Percentiles rank a stretch among this genome's conserved stretches.
Conservation (phyloP, 2,329 filamentous ascomycete genomes). For the Aspergillus sp. region DNA sequence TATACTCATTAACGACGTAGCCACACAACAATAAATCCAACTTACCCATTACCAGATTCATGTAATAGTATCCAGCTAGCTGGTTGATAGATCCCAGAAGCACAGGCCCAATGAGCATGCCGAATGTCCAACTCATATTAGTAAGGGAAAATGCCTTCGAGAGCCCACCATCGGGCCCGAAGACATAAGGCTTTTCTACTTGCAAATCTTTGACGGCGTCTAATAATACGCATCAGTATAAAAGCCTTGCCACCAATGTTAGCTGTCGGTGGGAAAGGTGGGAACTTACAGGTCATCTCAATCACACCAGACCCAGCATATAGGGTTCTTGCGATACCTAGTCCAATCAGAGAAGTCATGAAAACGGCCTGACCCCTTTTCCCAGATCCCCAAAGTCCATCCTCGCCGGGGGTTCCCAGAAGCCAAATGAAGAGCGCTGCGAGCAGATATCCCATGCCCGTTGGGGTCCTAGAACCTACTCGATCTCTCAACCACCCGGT, state of each 20-base stretch:
- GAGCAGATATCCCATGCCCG: conserved; percentile 1
- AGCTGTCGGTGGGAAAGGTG: background rate
- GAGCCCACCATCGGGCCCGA: conserved; percentile 9
- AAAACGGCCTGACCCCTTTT: background rate
- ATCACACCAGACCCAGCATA: conserved; percentile 1
- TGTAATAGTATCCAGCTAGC: conserved; percentile 7
- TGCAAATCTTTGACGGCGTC: conserved; percentile 8
- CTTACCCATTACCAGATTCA: conserved; percentile 8
- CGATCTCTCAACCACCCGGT: conserved; percentile 12
- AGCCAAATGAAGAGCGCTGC: conserved; percentile 5
- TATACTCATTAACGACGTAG: no score
- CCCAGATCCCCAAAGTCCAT: no score
- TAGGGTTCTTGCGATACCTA: conserved; percentile 1
- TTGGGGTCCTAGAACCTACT: conserved; percentile 9
- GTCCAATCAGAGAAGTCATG: background rate
- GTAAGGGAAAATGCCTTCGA: conserved; percentile 10
- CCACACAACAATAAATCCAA: background rate
- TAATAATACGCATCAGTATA: background rate
- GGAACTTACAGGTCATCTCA: conserved; percentile 5
- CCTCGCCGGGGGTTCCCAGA: background rate
- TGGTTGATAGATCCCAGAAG: conserved; percentile 8
- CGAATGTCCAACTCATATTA: conserved; percentile 8
- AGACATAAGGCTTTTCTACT: conserved; percentile 3
- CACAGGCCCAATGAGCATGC: conserved; percentile 9
- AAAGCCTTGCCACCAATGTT: no score